Evolutionary conservation across 2,329 filamentous ascomycete species (phyloP), one percentile per base, ranked within the genome.

Genomic region (Corynespora cassiicola): DNA sequence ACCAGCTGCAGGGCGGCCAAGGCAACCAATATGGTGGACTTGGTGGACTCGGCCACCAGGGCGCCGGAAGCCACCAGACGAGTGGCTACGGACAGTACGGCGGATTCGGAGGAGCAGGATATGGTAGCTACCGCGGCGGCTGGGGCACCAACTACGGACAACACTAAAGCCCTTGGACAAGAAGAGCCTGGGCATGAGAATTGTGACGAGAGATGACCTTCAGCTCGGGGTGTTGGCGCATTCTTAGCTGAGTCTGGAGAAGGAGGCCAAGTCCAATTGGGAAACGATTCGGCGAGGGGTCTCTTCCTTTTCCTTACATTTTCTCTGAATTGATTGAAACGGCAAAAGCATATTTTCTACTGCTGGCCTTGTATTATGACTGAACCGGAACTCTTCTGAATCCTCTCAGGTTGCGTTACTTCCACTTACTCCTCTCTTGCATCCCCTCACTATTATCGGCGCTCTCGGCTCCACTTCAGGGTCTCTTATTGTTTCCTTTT

Each of bases 21-120:
- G 69, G 68, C 45, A 70, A 75, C 38, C 78, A 80, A 55, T 80
- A 78, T 45, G 72, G 73, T 26, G 76, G 74, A 37, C 71, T 80
- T 24, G 76, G 76, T 39, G 77, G 76, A 31, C 70, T 78, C 30
- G 75, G 75, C 28, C 74, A 76, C 47, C 73, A 75, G 49, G 70
- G 66, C 43, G 70, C 65, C 18, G 72, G 71, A 43, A 61, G 56
- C 45, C 71, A 75, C 49, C 74, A 76, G 61, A 60, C 62, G 40
- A 71, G 66, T 40, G 66, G 69, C 24, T 72, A 75, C 62, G 69
- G 73, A 45, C 58, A 61, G 42, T 65, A 66, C 31, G 63, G 73
- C 61, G 63, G 66, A 22, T 74, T 71, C 29, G 69, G 68, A 30
- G 66, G 71, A 39, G 58, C 60, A 30, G 71, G 68, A 30, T 70